Conservation (phyloP, 331 rosid species). For the Prunus yedoensis region DNA sequence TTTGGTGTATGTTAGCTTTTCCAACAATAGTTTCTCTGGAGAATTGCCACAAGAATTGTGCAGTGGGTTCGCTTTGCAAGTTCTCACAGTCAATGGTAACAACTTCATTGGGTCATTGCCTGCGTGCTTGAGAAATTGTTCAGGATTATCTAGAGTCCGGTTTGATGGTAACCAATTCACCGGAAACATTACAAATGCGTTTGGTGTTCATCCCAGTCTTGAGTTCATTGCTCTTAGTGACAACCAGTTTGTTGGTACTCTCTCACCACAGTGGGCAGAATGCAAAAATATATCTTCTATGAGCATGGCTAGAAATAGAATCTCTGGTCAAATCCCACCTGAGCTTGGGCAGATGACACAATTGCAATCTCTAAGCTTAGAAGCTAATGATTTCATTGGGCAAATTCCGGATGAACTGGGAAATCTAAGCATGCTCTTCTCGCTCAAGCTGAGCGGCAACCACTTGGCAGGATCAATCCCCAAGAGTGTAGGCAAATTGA, state of each 20-base stretch:
- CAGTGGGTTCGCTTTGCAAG: not conserved
- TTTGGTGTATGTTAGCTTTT: not conserved
- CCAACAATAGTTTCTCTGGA: conserved; percentile 34
- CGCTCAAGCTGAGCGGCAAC: conserved; percentile 51
- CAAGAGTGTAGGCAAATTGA: conserved; percentile 26
- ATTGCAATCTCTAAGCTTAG: conserved; percentile 8
- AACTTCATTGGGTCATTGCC: conserved; percentile 33
- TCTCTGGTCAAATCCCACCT: conserved; percentile 45
- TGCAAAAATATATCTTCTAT: conserved; percentile 37
- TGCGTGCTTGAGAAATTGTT: conserved; percentile 32
- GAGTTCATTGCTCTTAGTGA: not conserved
- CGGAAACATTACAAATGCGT: conserved; percentile 24
- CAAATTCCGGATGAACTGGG: conserved; percentile 47
- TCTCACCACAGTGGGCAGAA: conserved; percentile 25
- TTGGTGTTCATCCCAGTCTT: conserved; percentile 24
- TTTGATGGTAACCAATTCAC: conserved; percentile 26
- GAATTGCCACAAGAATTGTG: conserved; percentile 29
- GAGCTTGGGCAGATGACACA: conserved; percentile 11
- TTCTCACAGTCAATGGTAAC: conserved; percentile 21
- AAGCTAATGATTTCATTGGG: conserved; percentile 25
- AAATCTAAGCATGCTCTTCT: conserved; percentile 35
- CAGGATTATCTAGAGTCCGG: conserved; percentile 18
- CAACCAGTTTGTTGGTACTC: conserved; percentile 30
- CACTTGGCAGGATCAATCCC: conserved; percentile 52
- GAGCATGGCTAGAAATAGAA: conserved; percentile 39